Percentiles rank a stretch among this genome's conserved stretches.
phyloP scores from a whole-genome alignment of 1,284 basidiomycete species.

The Microbotryum saponariae region DNA sequence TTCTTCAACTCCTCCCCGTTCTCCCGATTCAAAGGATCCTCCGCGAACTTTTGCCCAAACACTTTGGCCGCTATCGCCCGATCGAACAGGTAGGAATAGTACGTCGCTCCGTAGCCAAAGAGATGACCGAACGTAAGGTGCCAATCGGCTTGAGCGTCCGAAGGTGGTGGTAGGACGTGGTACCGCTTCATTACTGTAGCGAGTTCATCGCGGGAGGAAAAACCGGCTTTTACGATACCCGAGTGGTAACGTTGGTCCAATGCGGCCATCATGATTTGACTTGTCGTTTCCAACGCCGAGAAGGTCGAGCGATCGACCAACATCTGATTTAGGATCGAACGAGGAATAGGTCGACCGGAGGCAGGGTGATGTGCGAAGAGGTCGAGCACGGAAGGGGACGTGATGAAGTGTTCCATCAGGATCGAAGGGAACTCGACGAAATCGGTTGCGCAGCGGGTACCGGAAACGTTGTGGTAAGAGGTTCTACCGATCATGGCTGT shows the following conservation, averaged over 20 bases:
- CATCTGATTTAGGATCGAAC: constrained; percentile 50
- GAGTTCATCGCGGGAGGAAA: constrained; percentile 59
- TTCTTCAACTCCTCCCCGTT: constrained; percentile 66
- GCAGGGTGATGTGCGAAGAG: constrained; percentile 58
- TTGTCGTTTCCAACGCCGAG: constrained; percentile 65
- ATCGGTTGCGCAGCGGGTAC: constrained; percentile 96
- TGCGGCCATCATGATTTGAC: constrained; percentile 80
- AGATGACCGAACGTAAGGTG: constrained; percentile 94
- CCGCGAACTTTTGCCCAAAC: constrained; percentile 67
- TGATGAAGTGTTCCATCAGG: constrained; percentile 93
- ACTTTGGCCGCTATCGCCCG: constrained; percentile 87
- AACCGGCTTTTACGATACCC: constrained; percentile 41
- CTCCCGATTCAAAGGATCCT: constrained; percentile 40
- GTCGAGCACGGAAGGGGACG: constrained; percentile 69
- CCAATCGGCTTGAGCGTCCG: constrained; percentile 74
- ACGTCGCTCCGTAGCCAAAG: constrained; percentile 93
- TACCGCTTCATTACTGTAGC: constrained; percentile 58
- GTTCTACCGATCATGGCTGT: constrained; percentile 95
- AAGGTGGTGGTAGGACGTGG: constrained; percentile 59
- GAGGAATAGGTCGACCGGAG: constrained; percentile 61
- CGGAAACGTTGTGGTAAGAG: constrained; percentile 95
- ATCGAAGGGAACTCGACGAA: constrained; percentile 98
- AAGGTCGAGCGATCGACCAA: constrained; percentile 36
- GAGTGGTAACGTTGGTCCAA: constrained; percentile 91
- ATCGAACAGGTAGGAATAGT: constrained; percentile 96